Percentiles rank a stretch among this genome's conserved stretches.
Evolutionary conservation across 2,329 filamentous ascomycete species (phyloP).

Genomic region (Dothideomycetes sp.): DNA sequence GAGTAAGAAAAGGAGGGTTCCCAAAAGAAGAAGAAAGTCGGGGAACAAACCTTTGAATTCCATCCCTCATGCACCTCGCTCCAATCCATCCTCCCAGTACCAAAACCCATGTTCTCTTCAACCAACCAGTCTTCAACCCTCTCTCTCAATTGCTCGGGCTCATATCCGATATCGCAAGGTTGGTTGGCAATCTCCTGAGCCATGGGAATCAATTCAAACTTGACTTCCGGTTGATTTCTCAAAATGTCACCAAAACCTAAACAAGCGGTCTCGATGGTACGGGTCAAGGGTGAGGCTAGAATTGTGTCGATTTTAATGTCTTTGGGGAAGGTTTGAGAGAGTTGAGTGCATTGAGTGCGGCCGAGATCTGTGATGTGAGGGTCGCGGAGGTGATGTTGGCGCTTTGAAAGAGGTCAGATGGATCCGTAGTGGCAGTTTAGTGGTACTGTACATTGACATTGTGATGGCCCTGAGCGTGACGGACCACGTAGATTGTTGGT

Average conservation of each 20-base stretch:
- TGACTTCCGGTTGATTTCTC: conserved; percentile 1
- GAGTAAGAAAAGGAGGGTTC: no score
- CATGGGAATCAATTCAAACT: conserved; percentile 4
- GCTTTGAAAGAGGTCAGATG: not conserved
- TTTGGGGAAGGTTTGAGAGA: conserved; percentile 55
- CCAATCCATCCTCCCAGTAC: conserved; percentile 5
- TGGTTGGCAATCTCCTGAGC: conserved; percentile 12
- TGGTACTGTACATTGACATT: conserved; percentile 66
- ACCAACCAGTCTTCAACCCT: conserved; percentile 1
- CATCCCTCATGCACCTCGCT: conserved; percentile 9
- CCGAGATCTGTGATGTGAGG: conserved; percentile 68
- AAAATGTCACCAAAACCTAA: conserved; percentile 3
- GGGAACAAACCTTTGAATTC: conserved; percentile 6
- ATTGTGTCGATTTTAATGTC: conserved; percentile 56
- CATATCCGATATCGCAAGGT: conserved; percentile 8
- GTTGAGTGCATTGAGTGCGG: conserved; percentile 59
- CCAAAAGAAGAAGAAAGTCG: no score
- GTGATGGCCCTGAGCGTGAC: conserved; percentile 68
- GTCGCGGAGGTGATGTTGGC: conserved; percentile 46
- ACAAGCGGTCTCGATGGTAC: conserved; percentile 66
- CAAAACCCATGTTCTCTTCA: conserved; percentile 1
- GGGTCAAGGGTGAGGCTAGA: conserved; percentile 67
- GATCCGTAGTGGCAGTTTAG: conserved; percentile 20
- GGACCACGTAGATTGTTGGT: conserved; percentile 56
- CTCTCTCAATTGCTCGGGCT: conserved; percentile 1